phyloP scores from a whole-genome alignment of 192 early-diverging fungal genomes.

The Endogone sp. region DNA sequence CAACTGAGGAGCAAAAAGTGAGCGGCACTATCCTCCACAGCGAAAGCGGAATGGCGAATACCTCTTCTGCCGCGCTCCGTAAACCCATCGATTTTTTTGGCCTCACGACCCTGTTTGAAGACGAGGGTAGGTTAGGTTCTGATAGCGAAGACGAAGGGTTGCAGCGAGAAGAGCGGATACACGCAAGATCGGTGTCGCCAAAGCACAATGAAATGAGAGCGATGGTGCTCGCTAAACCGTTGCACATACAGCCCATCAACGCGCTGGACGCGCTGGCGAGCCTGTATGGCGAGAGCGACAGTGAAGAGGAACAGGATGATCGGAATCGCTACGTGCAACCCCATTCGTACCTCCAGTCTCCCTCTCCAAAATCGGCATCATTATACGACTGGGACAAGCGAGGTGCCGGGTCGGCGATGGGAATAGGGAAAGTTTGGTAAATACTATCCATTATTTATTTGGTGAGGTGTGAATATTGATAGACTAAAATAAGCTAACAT shows the following conservation, averaged over 20 bases:
- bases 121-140: background rate
- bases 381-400: background rate
- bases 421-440: background rate
- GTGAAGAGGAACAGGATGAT: background rate
- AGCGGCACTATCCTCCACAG: too few relatives aligned
- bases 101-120: background rate
- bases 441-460: too few relatives aligned
- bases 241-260: background rate
- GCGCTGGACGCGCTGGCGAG: background rate
- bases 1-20: too few relatives aligned
- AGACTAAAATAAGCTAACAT: too few relatives aligned
- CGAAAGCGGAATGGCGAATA: too few relatives aligned
- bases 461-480: too few relatives aligned
- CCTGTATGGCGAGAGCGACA: background rate
- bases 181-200: background rate
- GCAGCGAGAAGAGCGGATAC: background rate
- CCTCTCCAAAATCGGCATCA: background rate
- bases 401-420: background rate
- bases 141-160: background rate
- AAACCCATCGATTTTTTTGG: background rate
- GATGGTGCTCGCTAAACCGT: background rate
- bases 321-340: background rate
- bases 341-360: background rate
- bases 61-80: too few relatives aligned
- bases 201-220: background rate